These are phyloP conservation scores for Penicillium canariense DNA, from an alignment of 495 filamentous ascomycete genomes.

Conservation along the genomic window DNA sequence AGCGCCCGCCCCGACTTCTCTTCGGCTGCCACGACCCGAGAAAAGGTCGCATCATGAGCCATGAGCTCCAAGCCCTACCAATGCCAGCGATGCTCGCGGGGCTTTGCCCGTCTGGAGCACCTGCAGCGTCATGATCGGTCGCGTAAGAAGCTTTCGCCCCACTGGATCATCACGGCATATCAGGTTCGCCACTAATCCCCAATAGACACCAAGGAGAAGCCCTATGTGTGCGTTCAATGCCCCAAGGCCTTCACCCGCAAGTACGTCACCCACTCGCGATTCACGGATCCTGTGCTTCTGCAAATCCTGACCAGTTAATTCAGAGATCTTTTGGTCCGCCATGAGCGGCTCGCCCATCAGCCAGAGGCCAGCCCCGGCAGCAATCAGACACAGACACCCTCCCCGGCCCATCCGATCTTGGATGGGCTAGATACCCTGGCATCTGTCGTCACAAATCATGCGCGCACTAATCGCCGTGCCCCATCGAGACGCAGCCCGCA, in stretches of 20 bases:
- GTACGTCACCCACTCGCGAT: constrained; percentile 15
- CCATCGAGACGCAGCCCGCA: constrained; percentile 6
- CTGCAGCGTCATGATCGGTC: constrained; percentile 45
- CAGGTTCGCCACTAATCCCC: constrained; percentile 14
- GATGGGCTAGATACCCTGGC: constrained; percentile 38
- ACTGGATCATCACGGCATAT: no score
- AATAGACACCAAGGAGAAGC: constrained; percentile 46
- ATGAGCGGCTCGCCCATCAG: constrained; percentile 37
- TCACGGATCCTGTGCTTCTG: background rate
- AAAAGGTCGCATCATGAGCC: constrained; percentile 8
- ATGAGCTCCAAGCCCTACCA: constrained; percentile 34
- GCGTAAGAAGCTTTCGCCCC: constrained; percentile 27
- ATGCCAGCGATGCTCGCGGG: constrained; percentile 35
- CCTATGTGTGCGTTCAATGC: constrained; percentile 36
- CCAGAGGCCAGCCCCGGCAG: constrained; percentile 16
- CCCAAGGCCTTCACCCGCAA: constrained; percentile 44
- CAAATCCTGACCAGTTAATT: background rate
- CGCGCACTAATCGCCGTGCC: constrained; percentile 12
- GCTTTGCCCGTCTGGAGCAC: constrained; percentile 44
- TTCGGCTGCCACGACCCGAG: background rate
- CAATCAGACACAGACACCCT: constrained; percentile 17
- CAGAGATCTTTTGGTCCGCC: constrained; percentile 38
- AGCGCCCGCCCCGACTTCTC: constrained; percentile 6
- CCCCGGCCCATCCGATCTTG: constrained; percentile 19
- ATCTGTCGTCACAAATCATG: constrained; percentile 32